Evolutionary conservation across 1,139 yeast genomes (phyloP).

Genomic region (Geotrichum macrosporum): DNA sequence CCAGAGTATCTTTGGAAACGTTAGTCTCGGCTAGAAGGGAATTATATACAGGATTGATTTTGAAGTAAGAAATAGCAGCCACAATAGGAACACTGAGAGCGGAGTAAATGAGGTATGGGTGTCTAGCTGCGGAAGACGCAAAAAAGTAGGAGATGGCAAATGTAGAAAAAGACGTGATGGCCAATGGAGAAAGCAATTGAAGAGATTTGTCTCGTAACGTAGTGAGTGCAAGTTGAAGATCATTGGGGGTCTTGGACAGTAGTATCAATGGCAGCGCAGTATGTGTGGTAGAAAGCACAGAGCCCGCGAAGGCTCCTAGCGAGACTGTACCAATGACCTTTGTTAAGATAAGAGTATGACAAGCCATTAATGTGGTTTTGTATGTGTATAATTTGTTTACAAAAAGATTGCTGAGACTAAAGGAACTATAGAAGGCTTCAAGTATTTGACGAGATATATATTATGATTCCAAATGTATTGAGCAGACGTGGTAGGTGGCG

Average conservation of each 20-base stretch:
- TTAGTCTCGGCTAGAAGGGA: constrained; percentile 14
- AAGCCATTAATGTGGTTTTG: constrained; percentile 46
- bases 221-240: constrained; percentile 6
- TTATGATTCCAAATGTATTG: background rate
- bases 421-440: background rate
- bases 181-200: constrained; percentile 19
- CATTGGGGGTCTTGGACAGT: constrained; percentile 4
- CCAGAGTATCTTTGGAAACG: background rate
- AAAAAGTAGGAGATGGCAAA: constrained; percentile 27
- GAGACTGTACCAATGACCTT: constrained; percentile 34
- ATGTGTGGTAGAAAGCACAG: constrained; percentile 27
- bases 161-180: constrained; percentile 25
- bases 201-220: constrained; percentile 8
- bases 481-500: background rate
- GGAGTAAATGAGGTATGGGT: constrained; percentile 32
- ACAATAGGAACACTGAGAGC: constrained; percentile 28
- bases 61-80: constrained; percentile 12
- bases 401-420: background rate
- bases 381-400: background rate
- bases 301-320: constrained; percentile 32
- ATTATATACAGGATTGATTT: constrained; percentile 10
- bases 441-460: background rate
- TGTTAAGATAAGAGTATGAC: constrained; percentile 27
- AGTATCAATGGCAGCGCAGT: constrained; percentile 27
- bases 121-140: constrained; percentile 28